Conservation (phyloP, 805 yeast species). For the Kluyveromyces starmeri region DNA sequence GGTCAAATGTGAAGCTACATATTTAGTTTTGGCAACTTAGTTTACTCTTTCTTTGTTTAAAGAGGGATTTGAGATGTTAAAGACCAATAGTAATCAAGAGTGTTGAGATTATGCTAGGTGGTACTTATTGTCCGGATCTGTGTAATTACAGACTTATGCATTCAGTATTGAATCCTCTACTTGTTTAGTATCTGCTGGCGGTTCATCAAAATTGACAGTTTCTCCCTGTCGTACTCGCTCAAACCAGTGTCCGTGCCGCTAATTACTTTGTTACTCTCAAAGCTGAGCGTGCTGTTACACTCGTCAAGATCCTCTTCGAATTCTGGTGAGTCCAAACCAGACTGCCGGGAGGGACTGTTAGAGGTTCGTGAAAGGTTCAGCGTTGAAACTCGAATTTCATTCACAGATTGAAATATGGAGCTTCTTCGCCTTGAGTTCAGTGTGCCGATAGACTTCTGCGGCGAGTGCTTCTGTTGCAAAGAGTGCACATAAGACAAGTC, state of each 20-base stretch:
- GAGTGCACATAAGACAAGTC: constrained; percentile 27
- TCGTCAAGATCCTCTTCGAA: background rate
- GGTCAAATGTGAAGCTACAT: too few species aligned
- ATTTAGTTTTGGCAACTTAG: too few species aligned
- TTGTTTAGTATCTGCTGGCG: constrained; percentile 1
- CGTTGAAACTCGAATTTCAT: background rate
- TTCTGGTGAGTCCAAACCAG: background rate
- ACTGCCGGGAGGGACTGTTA: background rate
- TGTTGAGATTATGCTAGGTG: too few species aligned
- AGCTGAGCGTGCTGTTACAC: constrained; percentile 6
- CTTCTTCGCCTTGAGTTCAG: constrained; percentile 8
- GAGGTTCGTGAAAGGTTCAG: background rate
- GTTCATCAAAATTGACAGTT: constrained; percentile 22
- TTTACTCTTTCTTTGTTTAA: too few species aligned
- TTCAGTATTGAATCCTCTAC: background rate
- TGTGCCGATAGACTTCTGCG: constrained; percentile 22
- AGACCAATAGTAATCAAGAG: too few species aligned
- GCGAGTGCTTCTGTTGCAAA: constrained; percentile 26
- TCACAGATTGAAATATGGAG: constrained; percentile 4
- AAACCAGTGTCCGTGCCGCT: constrained; percentile 5
- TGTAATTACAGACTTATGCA: too few species aligned
- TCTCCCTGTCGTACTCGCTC: constrained; percentile 30
- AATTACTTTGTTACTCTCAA: constrained; percentile 6
- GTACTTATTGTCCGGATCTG: too few species aligned
- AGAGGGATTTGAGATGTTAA: too few species aligned